Percentiles rank a stretch among this genome's conserved stretches.
Conservation (phyloP, 2,329 filamentous ascomycete species). For the Aspergillus sergii region DNA sequence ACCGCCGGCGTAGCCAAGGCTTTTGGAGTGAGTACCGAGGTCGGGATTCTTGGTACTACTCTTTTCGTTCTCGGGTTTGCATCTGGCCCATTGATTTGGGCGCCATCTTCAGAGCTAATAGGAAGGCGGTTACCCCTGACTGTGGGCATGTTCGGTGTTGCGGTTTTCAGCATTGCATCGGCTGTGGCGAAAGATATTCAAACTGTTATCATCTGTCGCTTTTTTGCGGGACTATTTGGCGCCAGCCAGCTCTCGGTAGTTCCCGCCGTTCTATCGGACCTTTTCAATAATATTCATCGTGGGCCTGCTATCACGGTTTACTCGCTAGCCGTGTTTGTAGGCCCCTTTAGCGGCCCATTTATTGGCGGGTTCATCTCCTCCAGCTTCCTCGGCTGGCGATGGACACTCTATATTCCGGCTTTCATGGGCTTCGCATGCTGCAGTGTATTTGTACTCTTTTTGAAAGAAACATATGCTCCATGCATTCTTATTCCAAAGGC, state of each 20-base stretch:
- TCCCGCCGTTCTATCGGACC: constrained; percentile 47
- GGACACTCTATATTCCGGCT: constrained; percentile 52
- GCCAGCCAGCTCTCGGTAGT: constrained; percentile 48
- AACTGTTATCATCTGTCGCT: constrained; percentile 45
- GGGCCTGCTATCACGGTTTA: constrained; percentile 50
- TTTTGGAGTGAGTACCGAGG: constrained; percentile 46
- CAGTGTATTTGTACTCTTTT: constrained; percentile 38
- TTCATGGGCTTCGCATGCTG: constrained; percentile 54
- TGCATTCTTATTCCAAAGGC: constrained; percentile 57
- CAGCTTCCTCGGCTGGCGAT: constrained; percentile 51
- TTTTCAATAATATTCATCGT: constrained; percentile 49
- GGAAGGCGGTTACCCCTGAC: constrained; percentile 57
- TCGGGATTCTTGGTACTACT: constrained; percentile 48
- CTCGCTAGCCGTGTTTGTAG: constrained; percentile 50
- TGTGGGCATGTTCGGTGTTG: constrained; percentile 43
- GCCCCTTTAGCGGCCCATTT: constrained; percentile 51
- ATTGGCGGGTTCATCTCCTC: constrained; percentile 54
- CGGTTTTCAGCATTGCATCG: constrained; percentile 48
- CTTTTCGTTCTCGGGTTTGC: constrained; percentile 56
- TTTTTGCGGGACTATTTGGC: constrained; percentile 50
- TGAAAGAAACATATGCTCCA: constrained; percentile 57
- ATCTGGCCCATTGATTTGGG: constrained; percentile 65
- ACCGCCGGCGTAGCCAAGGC: constrained; percentile 56
- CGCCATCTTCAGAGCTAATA: constrained; percentile 61
- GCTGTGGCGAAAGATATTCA: constrained; percentile 45